A percentile compares a stretch with the other conserved stretches of the same genome.
Evolutionary conservation across 441 rosid genomes (phyloP).

Genomic region (Viola pubescens): DNA sequence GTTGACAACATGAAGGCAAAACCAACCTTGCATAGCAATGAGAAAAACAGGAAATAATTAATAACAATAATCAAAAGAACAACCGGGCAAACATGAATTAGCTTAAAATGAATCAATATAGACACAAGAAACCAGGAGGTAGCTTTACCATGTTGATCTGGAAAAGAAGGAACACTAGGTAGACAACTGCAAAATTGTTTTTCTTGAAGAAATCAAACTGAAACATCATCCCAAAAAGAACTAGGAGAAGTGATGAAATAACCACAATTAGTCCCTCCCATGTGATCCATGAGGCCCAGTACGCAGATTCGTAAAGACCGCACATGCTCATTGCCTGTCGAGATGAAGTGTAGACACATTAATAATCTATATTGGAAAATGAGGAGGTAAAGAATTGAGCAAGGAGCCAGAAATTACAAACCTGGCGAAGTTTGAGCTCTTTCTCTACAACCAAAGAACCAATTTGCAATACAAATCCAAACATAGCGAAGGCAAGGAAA

Average conservation of each 20-base stretch:
- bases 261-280: constrained; percentile 71
- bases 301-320: constrained; percentile 85
- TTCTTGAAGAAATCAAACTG: constrained; percentile 78
- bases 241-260: constrained; percentile 64
- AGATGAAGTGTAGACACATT: constrained; percentile 14
- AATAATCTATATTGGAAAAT: background rate
- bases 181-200: constrained; percentile 58
- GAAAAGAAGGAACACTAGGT: constrained; percentile 69
- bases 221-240: constrained; percentile 87
- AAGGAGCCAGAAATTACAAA: constrained; percentile 8
- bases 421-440: constrained; percentile 98
- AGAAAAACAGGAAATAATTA: constrained; percentile 5
- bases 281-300: constrained; percentile 86
- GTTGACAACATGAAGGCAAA: constrained; percentile 72
- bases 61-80: too few species aligned
- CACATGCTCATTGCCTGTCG: constrained; percentile 77
- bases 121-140: constrained; percentile 4
- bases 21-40: constrained; percentile 48
- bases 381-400: background rate
- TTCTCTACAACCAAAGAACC: constrained; percentile 69
- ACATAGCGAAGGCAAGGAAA: constrained; percentile 88
- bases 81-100: constrained; percentile 4
- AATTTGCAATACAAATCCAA: constrained; percentile 77
- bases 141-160: constrained; percentile 74
- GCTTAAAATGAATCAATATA: constrained; percentile 6